Evolutionary conservation across 352 stramenopile genomes (phyloP), one percentile per base, ranked within the genome.

Genomic region (Achlya hypogyna): DNA sequence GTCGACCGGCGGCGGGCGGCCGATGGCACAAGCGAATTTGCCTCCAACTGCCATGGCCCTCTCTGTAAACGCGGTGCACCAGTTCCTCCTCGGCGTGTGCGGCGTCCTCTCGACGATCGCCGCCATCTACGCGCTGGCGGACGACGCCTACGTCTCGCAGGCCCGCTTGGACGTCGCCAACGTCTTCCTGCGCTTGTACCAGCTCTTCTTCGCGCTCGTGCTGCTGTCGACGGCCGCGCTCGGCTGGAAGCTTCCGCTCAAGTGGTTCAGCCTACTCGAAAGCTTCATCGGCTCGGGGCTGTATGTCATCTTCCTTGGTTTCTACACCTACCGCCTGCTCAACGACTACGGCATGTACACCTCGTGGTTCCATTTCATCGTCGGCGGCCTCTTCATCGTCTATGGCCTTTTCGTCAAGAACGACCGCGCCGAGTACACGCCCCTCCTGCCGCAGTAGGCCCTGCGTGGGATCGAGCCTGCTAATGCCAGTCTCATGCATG

Each of bases 281-380:
- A 47, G 20, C 20, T 67, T 58, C 25, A 49, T 67, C n/a, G 60
- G 60, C 12, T 67, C 60, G 23, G 60, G 60, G 16, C 47, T 67
- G 40, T 67, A 58, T 22, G 60, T 34, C 28, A 67, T 67, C 60
- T 67, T 67, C 60, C 60, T 67, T n/a, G 60, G 60, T 25, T 67
- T 67, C 60, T 67, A 67, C 60, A 60, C 60, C 9, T 67, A 67
- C 60, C 60, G 60, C 31, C 22, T 67, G 38, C 60, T 67, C 38
- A 67, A 67, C 51, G 60, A 67, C 51, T 67, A 67, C 28, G 60
- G 60, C 51, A 23, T 67, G 18, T 67, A 67, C 60, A 45, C 47
- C 10, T 29, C 60, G 3, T 67, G 60, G 60, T 58, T 60, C 51
- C 60, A 67, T 27, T 67, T 67, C 34, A 43, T 67, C 23, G 22